Conservation (phyloP, 768 basidiomycete species). For the Podaxis sp. region DNA sequence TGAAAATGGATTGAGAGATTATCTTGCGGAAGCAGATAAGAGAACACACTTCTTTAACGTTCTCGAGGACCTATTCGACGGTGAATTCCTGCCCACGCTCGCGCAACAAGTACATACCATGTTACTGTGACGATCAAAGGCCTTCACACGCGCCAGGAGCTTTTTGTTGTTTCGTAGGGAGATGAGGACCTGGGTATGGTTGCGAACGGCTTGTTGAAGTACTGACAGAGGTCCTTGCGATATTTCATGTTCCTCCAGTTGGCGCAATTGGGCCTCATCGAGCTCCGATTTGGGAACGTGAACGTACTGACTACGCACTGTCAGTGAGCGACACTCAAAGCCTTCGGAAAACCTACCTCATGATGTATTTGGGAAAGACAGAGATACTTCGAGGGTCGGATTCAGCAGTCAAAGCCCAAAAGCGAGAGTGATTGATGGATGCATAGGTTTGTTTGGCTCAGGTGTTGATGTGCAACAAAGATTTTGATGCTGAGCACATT, state of each 20-base stretch:
- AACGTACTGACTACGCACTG: slow-evolving; percentile 80
- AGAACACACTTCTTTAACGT: slow-evolving; percentile 86
- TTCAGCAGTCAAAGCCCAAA: neutral
- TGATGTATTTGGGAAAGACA: slow-evolving; percentile 19
- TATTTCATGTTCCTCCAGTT: slow-evolving; percentile 97
- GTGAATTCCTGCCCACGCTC: slow-evolving; percentile 7
- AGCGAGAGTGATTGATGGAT: neutral
- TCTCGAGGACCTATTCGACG: slow-evolving; percentile 79
- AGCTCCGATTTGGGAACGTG: slow-evolving; percentile 96
- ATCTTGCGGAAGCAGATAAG: neutral
- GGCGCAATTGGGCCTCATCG: slow-evolving; percentile 93
- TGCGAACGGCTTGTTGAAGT: slow-evolving; percentile 94
- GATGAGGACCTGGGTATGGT: slow-evolving; percentile 96
- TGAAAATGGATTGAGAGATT: slow-evolving; percentile 30
- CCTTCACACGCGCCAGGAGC: slow-evolving; percentile 91
- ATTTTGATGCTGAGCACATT: slow-evolving; percentile 23
- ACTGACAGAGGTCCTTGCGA: slow-evolving; percentile 97
- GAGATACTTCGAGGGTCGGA: neutral
- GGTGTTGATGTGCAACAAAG: slow-evolving; percentile 31
- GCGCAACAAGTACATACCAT: slow-evolving; percentile 63
- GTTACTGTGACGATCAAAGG: slow-evolving; percentile 98
- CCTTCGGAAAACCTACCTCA: slow-evolving; percentile 32
- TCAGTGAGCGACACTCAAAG: neutral
- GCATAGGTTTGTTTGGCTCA: slow-evolving; percentile 25
- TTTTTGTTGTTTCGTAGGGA: slow-evolving; percentile 99